These are phyloP conservation scores for Brassica incana DNA, from an alignment of 345 rosid genomes.

Conservation along the genomic window DNA sequence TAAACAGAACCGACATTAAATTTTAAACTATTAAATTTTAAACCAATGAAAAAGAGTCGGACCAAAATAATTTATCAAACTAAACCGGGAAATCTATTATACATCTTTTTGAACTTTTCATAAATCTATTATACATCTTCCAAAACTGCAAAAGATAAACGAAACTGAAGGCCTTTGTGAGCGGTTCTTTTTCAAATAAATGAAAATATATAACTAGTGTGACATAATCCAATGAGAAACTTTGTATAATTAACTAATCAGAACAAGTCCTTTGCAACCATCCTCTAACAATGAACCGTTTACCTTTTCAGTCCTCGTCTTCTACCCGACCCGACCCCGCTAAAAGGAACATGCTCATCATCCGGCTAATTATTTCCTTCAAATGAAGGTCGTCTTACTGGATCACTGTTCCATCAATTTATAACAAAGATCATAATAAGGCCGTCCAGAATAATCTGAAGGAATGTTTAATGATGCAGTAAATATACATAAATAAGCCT, in stretches of 20 bases:
- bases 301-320: conserved; percentile 28
- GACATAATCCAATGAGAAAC: background rate
- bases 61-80: background rate
- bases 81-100: background rate
- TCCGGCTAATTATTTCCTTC: conserved; percentile 60
- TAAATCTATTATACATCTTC: background rate
- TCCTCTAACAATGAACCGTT: background rate
- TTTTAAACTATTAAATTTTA: background rate
- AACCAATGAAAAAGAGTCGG: background rate
- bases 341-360: conserved; percentile 49
- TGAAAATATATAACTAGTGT: too few species aligned
- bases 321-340: conserved; percentile 28
- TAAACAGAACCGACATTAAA: background rate
- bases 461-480: background rate
- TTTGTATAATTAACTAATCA: conserved; percentile 5
- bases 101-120: background rate
- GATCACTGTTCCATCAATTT: conserved; percentile 49
- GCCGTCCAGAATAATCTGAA: background rate
- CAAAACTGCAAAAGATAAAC: background rate
- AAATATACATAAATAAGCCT: background rate
- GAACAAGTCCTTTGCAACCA: conserved; percentile 8
- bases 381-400: conserved; percentile 66
- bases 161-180: background rate
- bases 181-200: background rate
- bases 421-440: background rate